Base-by-base conservation (phyloP, 2,329 filamentous ascomycete species). In the Arthrobotrys sphaeroides region DNA sequence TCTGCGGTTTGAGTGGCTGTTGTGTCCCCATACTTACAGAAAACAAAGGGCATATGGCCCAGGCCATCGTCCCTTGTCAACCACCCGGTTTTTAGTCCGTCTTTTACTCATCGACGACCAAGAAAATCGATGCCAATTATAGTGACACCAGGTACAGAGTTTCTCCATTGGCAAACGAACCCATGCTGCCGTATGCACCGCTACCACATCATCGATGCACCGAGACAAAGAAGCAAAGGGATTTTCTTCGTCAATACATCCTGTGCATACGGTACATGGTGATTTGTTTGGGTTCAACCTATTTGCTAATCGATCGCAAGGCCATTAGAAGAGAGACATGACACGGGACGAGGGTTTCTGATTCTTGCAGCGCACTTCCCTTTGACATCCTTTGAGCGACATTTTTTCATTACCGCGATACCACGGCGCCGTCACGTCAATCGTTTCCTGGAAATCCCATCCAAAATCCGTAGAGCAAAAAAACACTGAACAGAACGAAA, bases 101-200 rank as follows among this genome's bases (percentile, higher is more conserved):
- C 13, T 49, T 49, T 47, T n/a, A n/a, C 26, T 9, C 36, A 33
- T 65, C 38, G 24, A 18, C 55, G 7, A 38, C 31, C 38, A 72
- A 61, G 65, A 69, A 20, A 72, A 49, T 51, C 59, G 40, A 65
- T 65, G 20, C 59, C 67, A 72, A 64, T 45, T 57, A 72, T 72
- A 72, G 67, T 72, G 53, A 72, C 67, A 72, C 67, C 57, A 72
- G 67, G 67, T 65, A 65, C 59, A 62, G 45, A 61, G 55, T 70
- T 61, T 61, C 33, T 70, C 42, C 24, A 70, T 69, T 61, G 36
- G 55, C 45, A 53, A 38, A 60, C 55, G 13, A 43, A 61, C 59
- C 65, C 53, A 61, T 69, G 65, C 43, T 45, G 28, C 43, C 24
- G 43, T 40, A 42, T 69, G 66, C 66, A 61, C 51, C 24, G 18